Percentiles rank a stretch among this genome's conserved stretches.
These are phyloP conservation scores for Penicillium maclennaniae DNA, from an alignment of 495 filamentous ascomycete species.

Conservation along the genomic window DNA sequence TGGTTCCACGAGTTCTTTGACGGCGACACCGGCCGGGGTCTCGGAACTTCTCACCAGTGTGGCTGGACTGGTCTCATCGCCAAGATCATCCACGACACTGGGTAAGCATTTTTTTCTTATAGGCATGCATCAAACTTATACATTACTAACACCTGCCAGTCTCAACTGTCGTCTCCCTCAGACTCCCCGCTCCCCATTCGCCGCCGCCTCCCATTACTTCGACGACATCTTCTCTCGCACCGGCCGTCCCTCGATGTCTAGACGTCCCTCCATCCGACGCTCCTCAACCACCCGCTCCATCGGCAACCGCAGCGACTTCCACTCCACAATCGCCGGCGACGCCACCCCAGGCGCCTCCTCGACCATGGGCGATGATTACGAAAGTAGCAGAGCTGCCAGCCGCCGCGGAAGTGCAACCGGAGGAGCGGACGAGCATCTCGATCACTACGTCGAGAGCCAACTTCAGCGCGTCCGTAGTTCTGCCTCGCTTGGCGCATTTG, in stretches of 20 bases:
- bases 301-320: conserved; percentile 78
- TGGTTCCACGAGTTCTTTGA: conserved; percentile 99
- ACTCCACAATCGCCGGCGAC: conserved; percentile 35
- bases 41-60: conserved; percentile 92
- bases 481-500: conserved; percentile 44
- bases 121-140: conserved; percentile 5
- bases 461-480: conserved; percentile 59
- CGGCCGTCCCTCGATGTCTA: conserved; percentile 34
- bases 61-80: conserved; percentile 97
- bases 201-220: conserved; percentile 86
- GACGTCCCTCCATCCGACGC: conserved; percentile 59
- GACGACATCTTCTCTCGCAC: conserved; percentile 75
- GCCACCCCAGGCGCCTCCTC: conserved; percentile 25
- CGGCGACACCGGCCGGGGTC: conserved; percentile 80
- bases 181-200: conserved; percentile 80
- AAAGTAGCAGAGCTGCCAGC: conserved; percentile 25
- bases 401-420: conserved; percentile 34
- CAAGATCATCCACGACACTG: conserved; percentile 95
- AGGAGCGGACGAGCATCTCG: conserved; percentile 61
- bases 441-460: conserved; percentile 68
- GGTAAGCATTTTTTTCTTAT: conserved; percentile 50
- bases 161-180: conserved; percentile 89
- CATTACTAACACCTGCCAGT: conserved; percentile 37
- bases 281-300: conserved; percentile 86
- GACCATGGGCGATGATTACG: conserved; percentile 31